Conservation (phyloP, 2,329 filamentous ascomycete species). For the Aspergillus fructus region DNA sequence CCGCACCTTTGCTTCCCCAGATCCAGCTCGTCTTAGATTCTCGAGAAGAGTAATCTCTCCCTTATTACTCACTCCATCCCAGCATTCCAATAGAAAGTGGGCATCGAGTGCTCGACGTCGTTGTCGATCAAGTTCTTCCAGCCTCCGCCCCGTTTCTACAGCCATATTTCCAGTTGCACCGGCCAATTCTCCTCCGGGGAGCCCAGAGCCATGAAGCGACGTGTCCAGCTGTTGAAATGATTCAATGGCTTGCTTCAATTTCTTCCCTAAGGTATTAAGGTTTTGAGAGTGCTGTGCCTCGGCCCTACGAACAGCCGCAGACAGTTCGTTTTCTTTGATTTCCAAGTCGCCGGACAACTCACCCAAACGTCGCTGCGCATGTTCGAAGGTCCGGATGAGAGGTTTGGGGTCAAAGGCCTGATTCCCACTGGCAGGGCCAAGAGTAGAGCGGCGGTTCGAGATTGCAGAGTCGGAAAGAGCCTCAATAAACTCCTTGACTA, state of each 20-base stretch:
- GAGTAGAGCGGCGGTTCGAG: conserved; percentile 72
- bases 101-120: conserved; percentile 86
- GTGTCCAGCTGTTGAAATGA: conserved; percentile 89
- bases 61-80: conserved; percentile 89
- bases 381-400: conserved; percentile 90
- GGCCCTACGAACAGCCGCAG: conserved; percentile 84
- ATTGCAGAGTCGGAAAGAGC: conserved; percentile 81
- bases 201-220: conserved; percentile 66
- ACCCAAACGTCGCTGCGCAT: conserved; percentile 54
- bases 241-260: conserved; percentile 87
- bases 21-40: conserved; percentile 79
- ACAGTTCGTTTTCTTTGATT: conserved; percentile 83
- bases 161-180: conserved; percentile 76
- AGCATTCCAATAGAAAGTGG: conserved; percentile 93
- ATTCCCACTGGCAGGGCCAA: conserved; percentile 39
- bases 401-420: conserved; percentile 89
- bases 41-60: conserved; percentile 85
- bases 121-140: conserved; percentile 94
- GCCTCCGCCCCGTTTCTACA: conserved; percentile 87
- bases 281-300: conserved; percentile 92
- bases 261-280: conserved; percentile 79
- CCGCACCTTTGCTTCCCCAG: conserved; percentile 86
- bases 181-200: conserved; percentile 28
- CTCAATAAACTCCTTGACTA: conserved; percentile 97
- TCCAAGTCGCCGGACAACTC: conserved; percentile 74